These are phyloP conservation scores for Botryosphaeria dothidea DNA, from an alignment of 2,329 filamentous ascomycete genomes.

Conservation along the genomic window DNA sequence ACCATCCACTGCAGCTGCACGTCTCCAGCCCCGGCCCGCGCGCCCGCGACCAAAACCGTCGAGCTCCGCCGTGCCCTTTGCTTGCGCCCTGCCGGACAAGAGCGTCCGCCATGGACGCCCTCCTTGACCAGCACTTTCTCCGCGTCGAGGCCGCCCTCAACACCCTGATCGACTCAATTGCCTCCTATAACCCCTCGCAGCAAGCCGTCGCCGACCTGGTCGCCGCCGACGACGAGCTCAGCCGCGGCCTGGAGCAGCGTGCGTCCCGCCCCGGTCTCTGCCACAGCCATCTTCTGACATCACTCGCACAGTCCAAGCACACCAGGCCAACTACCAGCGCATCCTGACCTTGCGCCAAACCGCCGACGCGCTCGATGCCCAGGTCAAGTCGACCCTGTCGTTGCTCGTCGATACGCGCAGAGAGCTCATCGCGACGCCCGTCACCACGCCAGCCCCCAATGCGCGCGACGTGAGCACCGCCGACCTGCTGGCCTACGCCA, in stretches of 20 bases:
- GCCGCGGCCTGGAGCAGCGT: conserved; percentile 66
- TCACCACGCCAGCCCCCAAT: conserved; percentile 40
- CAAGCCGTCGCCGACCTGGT: conserved; percentile 68
- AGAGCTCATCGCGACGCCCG: conserved; percentile 62
- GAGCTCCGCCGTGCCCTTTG: background rate
- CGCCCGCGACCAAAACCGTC: background rate
- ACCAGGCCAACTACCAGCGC: conserved; percentile 72
- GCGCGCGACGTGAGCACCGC: conserved; percentile 61
- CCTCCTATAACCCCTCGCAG: conserved; percentile 76
- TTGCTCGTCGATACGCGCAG: conserved; percentile 72
- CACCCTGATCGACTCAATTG: conserved; percentile 74
- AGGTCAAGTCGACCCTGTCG: conserved; percentile 70
- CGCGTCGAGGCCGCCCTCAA: conserved; percentile 56
- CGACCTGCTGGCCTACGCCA: conserved; percentile 75
- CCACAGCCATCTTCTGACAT: conserved; percentile 5
- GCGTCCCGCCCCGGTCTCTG: conserved; percentile 23
- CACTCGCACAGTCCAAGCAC: conserved; percentile 61
- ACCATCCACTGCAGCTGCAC: background rate
- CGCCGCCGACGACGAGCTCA: conserved; percentile 68
- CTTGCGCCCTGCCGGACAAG: background rate
- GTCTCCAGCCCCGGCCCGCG: background rate
- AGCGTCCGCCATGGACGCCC: conserved; percentile 45
- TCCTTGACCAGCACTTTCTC: conserved; percentile 46
- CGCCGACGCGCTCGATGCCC: conserved; percentile 65
- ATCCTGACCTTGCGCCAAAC: conserved; percentile 69